Base-by-base conservation (phyloP, 1,284 basidiomycete species). In the Vanrija sp. region DNA sequence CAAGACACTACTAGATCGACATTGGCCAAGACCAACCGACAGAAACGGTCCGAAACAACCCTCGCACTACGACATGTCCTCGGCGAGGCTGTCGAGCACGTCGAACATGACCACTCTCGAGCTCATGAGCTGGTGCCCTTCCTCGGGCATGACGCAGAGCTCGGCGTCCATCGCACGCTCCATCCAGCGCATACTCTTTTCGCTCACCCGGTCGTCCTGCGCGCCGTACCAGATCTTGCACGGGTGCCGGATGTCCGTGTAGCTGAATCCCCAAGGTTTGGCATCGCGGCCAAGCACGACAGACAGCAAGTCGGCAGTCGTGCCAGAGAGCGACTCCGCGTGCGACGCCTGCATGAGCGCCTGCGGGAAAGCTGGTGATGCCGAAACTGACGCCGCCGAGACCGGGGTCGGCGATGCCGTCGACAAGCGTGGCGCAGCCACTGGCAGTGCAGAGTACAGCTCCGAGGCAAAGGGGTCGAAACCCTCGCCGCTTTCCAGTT, bases 221-320 rank as follows among this genome's bases (percentile, higher is more conserved):
- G 90, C 87, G 3, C 95, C 95, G 62, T 93, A 93, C 92, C 92
- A 98, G 37, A 98, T 85, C 41, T 84, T 84, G 45, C 91, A 86
- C n/a, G 78, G 79, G 63, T 88, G 85, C 10, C 83, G 82, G 57
- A 96, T 87, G 22, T 89, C 83, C 0, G 69, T 62, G 57, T 80
- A 82, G 12, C 45, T 47, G 63, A 81, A 79, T 0, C 77, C 78
- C 67, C 73, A 73, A 2, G 69, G 65, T 44, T 67, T 65, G 8
- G 63, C 84, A 59, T 88, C 87, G 59, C 89, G 87, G 61, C 93
- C 90, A 35, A 97, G 80, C 6, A 73, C 56, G 67, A 98, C 92
- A 64, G 89, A 85, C 54, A 97, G 73, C 8, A 98, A 82, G 75
- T 98, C 95, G 43, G 86, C 84, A 58, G 95, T 91, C 1, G 88